Percentiles rank a stretch among this genome's conserved stretches.
phyloP scores from a whole-genome alignment of 2,329 filamentous ascomycete genomes.

The Verticillium dahliae region DNA sequence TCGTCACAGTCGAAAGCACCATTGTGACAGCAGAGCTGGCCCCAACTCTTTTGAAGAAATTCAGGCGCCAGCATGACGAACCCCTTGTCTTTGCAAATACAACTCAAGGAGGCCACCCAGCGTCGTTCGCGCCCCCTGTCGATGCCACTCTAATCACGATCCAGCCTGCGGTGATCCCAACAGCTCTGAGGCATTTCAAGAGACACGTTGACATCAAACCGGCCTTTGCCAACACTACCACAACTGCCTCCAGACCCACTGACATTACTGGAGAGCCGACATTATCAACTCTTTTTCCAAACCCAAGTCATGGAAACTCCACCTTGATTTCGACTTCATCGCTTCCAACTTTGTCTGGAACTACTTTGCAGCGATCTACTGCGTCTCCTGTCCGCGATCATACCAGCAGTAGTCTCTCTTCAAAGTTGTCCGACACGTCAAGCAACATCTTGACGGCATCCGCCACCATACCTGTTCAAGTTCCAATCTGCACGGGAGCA shows the following conservation, averaged over 20 bases:
- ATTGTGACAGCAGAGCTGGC: not conserved
- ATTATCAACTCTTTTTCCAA: conserved; percentile 9
- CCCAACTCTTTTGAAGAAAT: not conserved
- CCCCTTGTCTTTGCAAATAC: not conserved
- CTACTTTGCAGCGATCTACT: not conserved
- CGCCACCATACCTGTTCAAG: conserved; percentile 4
- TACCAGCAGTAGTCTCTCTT: not conserved
- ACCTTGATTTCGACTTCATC: conserved; percentile 4
- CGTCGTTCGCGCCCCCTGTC: not conserved
- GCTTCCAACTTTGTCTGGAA: not conserved
- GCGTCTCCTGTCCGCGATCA: not conserved
- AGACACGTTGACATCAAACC: conserved; percentile 18
- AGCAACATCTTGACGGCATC: not conserved
- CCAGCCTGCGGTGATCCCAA: conserved; percentile 22
- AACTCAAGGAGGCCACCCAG: not conserved
- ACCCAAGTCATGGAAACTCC: conserved; percentile 4
- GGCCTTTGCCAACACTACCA: conserved; percentile 16
- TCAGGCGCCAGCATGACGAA: not conserved
- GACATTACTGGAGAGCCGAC: conserved; percentile 13
- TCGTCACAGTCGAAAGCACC: conserved; percentile 7
- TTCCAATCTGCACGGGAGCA: conserved; percentile 10
- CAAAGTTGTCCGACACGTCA: not conserved
- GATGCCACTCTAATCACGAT: conserved; percentile 26
- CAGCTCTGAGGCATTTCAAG: conserved; percentile 9
- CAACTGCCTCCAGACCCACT: conserved; percentile 14